Base-by-base conservation (phyloP, 129 eudicot species). In the Arctium minus region DNA sequence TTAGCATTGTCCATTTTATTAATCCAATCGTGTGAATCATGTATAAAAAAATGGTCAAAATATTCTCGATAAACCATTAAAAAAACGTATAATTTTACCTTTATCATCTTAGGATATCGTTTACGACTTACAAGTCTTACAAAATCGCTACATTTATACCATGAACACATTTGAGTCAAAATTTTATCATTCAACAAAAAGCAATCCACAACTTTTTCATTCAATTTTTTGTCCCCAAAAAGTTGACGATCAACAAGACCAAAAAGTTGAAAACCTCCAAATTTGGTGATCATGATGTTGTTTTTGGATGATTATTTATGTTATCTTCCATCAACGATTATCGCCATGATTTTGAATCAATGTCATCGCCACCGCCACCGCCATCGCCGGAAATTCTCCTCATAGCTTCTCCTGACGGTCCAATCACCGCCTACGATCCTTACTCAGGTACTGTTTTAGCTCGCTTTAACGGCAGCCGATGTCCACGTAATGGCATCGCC, bases 401-500 rank as follows among this genome's bases (percentile, higher is more conserved):
- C 38, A 72, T 70, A 29, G 80, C 87, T 48, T 79, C 88, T 7
- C 50, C 83, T 9, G 81, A 86, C 6, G 81, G 87, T 39, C 87
- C 22, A 5, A 65, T 89, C 50, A 81, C 79, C 37, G 84, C 81
- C 78, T 86, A 86, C 38, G 82, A 86, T 74, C 46, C 85, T 2
- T 53, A 65, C 75, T 30, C 88, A 1, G 92, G 88, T 37, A 42
- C 69, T 1, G 71, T 69, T 5, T 11, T 85, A 75, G 85, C 85
- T 5, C 83, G 79, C 22, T 89, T 84, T 76, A 70, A 50, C 1
- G 87, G 86, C 73, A 53, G 79, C 78, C 85, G 42, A 69, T 86
- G 85, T 17, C 92, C 92, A 36, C 87, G 85, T 30, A 75, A 88
- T 5, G 89, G 89, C 82, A 67, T 88, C 9, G n/a, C 75, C 48